Conservation (phyloP, 352 stramenopile species). For the Hyaloperonospora brassicae region DNA sequence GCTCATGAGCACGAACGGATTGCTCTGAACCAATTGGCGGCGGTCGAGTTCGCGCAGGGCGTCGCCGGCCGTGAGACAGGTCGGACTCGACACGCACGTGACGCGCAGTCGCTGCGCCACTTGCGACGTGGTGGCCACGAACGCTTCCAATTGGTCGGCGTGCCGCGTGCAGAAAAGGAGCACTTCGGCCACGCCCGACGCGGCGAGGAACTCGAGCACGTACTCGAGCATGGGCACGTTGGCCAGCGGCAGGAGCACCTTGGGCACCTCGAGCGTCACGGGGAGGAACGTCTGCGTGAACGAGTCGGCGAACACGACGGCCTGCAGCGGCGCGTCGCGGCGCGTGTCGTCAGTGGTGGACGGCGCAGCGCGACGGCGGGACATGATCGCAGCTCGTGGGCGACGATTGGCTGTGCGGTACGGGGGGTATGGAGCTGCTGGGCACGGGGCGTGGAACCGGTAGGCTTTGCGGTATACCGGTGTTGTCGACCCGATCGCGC, state of each 20-base stretch:
- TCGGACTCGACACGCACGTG: constrained; percentile 67
- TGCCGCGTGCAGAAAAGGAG: constrained; percentile 91
- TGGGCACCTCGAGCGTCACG: constrained; percentile 81
- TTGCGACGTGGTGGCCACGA: constrained; percentile 57
- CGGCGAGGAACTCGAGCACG: constrained; percentile 93
- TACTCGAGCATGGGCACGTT: constrained; percentile 97
- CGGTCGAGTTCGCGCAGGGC: constrained; percentile 95
- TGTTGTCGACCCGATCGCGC: too few species aligned
- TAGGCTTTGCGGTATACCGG: too few species aligned
- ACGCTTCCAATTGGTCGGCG: constrained; percentile 79
- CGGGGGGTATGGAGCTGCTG: too few species aligned
- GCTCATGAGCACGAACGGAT: constrained; percentile 96
- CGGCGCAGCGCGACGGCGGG: too few species aligned
- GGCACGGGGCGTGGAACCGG: too few species aligned
- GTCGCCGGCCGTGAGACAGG: constrained; percentile 88
- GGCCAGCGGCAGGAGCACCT: constrained; percentile 92
- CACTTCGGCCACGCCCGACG: constrained; percentile 91
- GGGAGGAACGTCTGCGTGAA: constrained; percentile 92
- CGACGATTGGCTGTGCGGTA: too few species aligned
- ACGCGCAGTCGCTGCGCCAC: constrained; percentile 53
- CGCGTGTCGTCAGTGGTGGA: constrained; percentile 55
- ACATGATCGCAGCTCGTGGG: too few species aligned
- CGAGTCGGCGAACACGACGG: constrained; percentile 94
- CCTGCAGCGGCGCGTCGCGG: constrained; percentile 91
- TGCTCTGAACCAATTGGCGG: constrained; percentile 89